Evolutionary conservation across 257 asterid genomes (phyloP).

Genomic region (Rubia yunnanensis): DNA sequence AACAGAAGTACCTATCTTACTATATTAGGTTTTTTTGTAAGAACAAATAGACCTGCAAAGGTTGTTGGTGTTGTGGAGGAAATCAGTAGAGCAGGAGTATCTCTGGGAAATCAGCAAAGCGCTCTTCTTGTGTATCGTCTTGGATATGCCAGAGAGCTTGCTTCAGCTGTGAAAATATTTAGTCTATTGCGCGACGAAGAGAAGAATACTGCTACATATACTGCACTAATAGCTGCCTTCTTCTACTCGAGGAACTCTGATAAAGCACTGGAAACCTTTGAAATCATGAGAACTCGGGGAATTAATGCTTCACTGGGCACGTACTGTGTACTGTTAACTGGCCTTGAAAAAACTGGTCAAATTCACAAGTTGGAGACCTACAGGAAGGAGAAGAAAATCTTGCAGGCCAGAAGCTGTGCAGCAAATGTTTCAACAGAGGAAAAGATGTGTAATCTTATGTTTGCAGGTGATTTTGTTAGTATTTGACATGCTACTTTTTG

Average conservation of each 20-base stretch:
- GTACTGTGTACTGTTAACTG: conserved; percentile 42
- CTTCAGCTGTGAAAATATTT: conserved; percentile 51
- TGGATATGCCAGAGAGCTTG: conserved; percentile 44
- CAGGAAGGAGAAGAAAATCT: conserved; percentile 47
- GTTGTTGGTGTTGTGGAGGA: conserved; percentile 50
- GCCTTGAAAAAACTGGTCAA: conserved; percentile 55
- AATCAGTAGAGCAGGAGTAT: conserved; percentile 44
- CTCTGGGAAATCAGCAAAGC: conserved; percentile 57
- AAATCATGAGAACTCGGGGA: conserved; percentile 44
- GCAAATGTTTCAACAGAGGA: conserved; percentile 36
- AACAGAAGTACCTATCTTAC: conserved; percentile 50
- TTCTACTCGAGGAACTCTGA: conserved; percentile 47
- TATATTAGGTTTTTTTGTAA: conserved; percentile 51
- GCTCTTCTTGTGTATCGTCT: conserved; percentile 59
- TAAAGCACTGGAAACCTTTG: conserved; percentile 50
- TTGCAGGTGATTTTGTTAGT: conserved; percentile 35
- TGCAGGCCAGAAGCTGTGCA: conserved; percentile 26
- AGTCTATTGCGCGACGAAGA: conserved; percentile 47
- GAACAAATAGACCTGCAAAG: conserved; percentile 43
- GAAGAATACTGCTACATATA: conserved; percentile 58
- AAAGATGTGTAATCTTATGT: conserved; percentile 58
- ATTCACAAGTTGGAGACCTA: conserved; percentile 34
- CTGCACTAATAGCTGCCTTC: conserved; percentile 56
- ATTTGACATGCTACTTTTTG: conserved; percentile 4
- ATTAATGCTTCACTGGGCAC: conserved; percentile 48